phyloP scores from a whole-genome alignment of 768 basidiomycete genomes.

The Boletus barrowsii region DNA sequence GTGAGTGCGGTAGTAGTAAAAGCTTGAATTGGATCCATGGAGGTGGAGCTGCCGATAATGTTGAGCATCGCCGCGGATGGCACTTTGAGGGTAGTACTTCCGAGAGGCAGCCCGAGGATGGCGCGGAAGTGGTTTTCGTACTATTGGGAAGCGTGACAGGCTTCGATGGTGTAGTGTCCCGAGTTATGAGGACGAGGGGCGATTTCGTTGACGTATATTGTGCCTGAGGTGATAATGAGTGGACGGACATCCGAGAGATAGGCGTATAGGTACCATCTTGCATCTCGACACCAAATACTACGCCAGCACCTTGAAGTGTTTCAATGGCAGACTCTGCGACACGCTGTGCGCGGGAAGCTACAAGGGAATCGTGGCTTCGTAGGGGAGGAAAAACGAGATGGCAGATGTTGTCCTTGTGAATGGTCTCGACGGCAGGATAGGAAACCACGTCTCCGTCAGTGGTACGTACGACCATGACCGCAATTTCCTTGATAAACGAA shows the following conservation, averaged over 20 bases:
- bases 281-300: slow-evolving; percentile 96
- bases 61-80: slow-evolving; percentile 92
- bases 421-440: slow-evolving; percentile 92
- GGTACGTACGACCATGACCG: slow-evolving; percentile 94
- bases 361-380: slow-evolving; percentile 51
- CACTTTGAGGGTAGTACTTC: slow-evolving; percentile 83
- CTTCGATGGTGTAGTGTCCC: slow-evolving; percentile 98
- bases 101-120: slow-evolving; percentile 86
- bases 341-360: slow-evolving; percentile 57
- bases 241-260: background rate
- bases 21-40: slow-evolving; percentile 55
- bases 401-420: slow-evolving; percentile 92
- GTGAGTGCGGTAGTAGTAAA: slow-evolving; percentile 60
- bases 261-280: slow-evolving; percentile 55
- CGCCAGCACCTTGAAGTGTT: slow-evolving; percentile 84
- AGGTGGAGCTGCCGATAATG: slow-evolving; percentile 78
- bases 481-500: slow-evolving; percentile 83
- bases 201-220: slow-evolving; percentile 90
- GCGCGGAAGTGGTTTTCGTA: slow-evolving; percentile 96
- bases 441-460: slow-evolving; percentile 67
- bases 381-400: slow-evolving; percentile 91
- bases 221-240: slow-evolving; percentile 42
- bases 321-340: slow-evolving; percentile 81
- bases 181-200: slow-evolving; percentile 98
- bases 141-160: slow-evolving; percentile 95